These are phyloP conservation scores for Coemansia sp. DNA, from an alignment of 192 early-diverging fungal species.

Conservation along the genomic window DNA sequence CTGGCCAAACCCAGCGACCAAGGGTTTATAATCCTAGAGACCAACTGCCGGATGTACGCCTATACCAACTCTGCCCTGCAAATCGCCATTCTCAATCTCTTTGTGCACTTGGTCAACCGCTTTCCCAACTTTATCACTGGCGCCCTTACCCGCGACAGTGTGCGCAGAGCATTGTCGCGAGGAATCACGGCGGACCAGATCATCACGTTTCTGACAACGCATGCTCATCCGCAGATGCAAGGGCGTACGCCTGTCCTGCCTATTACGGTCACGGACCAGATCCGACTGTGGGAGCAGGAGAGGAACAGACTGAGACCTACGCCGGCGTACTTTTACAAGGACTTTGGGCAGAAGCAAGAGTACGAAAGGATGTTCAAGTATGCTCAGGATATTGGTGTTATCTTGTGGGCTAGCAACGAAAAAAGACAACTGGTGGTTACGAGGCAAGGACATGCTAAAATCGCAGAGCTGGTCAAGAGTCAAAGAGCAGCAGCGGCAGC, in stretches of 20 bases:
- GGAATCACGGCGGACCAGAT: conserved; percentile 97
- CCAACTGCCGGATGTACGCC: conserved; percentile 92
- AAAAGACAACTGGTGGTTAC: conserved; percentile 74
- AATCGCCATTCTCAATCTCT: conserved; percentile 89
- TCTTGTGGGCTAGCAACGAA: conserved; percentile 76
- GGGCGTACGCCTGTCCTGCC: conserved; percentile 81
- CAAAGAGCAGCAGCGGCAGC: conserved; percentile 3
- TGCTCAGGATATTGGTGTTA: conserved; percentile 71
- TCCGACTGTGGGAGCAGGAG: conserved; percentile 95
- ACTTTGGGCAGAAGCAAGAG: conserved; percentile 69
- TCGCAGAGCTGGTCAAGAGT: conserved; percentile 57
- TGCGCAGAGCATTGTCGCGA: conserved; percentile 76
- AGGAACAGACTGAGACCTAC: conserved; percentile 71
- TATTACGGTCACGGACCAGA: conserved; percentile 91
- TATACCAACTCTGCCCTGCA: conserved; percentile 94
- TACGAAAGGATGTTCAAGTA: conserved; percentile 76
- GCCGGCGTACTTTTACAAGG: conserved; percentile 70
- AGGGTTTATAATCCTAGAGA: conserved; percentile 93
- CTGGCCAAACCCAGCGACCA: conserved; percentile 47
- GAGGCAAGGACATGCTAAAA: conserved; percentile 68
- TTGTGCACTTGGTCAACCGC: conserved; percentile 77
- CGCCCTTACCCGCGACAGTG: conserved; percentile 80
- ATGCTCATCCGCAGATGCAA: conserved; percentile 93
- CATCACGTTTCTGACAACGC: conserved; percentile 81
- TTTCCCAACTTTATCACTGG: conserved; percentile 94